Evolutionary conservation across 2,329 filamentous ascomycete genomes (phyloP), one percentile per base, ranked within the genome.

Genomic region (Beauveria sp.): DNA sequence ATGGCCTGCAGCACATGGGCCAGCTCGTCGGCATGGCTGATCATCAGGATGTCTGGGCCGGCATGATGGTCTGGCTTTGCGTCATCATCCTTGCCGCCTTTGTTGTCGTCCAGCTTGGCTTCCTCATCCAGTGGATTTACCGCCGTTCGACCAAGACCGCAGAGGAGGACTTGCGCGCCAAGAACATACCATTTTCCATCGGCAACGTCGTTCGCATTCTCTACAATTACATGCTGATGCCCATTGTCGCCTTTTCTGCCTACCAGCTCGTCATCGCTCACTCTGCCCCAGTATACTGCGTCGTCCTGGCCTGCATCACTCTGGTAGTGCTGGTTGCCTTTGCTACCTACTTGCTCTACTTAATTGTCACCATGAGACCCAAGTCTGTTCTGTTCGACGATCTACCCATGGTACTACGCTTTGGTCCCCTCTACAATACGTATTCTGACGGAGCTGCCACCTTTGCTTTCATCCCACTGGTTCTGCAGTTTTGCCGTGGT

Each of bases 351-450:
- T 84, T 96, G 28, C 84, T 96, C 53, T 86, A 85, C 69, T 80
- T 96, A 56, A 93, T 98, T 68, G 86, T 88, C 62, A 85, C 81
- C 26, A 95, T 91, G 1, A 87, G 89, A 65, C 93, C 93, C 6
- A 88, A 92, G 64, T 89, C 91, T 1, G 89, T 91, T 66, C 81
- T 99, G 10, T 99, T 97, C 72, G 95, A 99, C 74, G 92, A 98
- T 69, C 80, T 99, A 54, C 87, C 91, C 7, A 97, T 91, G 0
- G 87, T 98, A 9, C 80, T 99, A 2, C 82, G 91, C 1, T 98
- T 96, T 68, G 95, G 95, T 0, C 91, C 95, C 5, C 79, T 99
- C 8, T 99, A 99, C 75, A 99, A 99, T 75, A 99, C 95, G 0
- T 98, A 96, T 73, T 95, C 90, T 26, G 95, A 99, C 72, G 90